Conservation (phyloP, 345 rosid species). For the Toxicodendron radicans region DNA sequence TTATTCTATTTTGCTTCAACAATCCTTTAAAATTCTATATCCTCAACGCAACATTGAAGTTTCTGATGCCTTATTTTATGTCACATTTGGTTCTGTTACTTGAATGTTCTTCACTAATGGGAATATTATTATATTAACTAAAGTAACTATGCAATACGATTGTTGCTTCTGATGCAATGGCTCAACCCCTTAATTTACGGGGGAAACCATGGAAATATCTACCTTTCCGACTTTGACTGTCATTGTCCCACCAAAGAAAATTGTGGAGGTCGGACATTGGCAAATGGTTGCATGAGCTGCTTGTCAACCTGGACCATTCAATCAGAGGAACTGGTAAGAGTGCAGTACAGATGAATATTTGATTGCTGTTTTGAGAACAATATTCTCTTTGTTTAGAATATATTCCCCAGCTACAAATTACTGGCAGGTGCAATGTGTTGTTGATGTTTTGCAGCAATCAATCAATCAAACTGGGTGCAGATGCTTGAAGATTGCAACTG, state of each 20-base stretch:
- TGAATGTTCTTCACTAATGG: conserved; percentile 9
- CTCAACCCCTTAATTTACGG: not conserved
- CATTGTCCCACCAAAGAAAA: not conserved
- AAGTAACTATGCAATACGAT: not conserved
- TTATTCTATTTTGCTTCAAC: conserved; percentile 14
- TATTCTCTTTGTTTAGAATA: conserved; percentile 18
- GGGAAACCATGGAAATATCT: not conserved
- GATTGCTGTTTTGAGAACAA: not conserved
- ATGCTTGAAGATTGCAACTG: conserved; percentile 25
- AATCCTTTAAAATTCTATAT: conserved; percentile 20
- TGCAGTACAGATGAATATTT: not conserved
- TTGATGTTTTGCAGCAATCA: conserved; percentile 5
- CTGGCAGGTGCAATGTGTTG: not conserved
- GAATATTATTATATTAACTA: not conserved
- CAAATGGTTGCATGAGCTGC: not conserved
- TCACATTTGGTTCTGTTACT: conserved; percentile 8
- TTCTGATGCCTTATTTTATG: conserved; percentile 23
- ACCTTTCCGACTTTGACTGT: not conserved
- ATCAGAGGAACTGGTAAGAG: not conserved
- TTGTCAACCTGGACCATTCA: not conserved
- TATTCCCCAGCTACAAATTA: conserved; percentile 15
- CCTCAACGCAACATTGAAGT: conserved; percentile 21
- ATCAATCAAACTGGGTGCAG: conserved; percentile 11
- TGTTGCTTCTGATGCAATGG: not conserved
- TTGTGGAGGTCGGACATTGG: not conserved